Evolutionary conservation across 2,329 filamentous ascomycete species (phyloP).

Genomic region (Hypoxylon sp.): DNA sequence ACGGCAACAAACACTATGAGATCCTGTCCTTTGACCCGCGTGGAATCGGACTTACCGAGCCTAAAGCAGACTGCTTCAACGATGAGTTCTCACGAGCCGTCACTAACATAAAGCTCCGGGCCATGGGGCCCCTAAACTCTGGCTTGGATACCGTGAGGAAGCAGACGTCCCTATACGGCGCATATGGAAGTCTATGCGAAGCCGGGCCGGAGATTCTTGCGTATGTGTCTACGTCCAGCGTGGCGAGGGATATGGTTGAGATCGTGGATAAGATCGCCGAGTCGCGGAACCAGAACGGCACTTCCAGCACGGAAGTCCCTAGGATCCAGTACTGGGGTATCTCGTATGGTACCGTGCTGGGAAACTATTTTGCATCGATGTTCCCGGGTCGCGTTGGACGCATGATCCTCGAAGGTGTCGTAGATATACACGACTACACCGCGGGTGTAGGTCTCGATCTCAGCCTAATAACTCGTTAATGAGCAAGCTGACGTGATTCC

Average conservation of each 20-base stretch:
- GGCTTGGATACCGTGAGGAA: constrained; percentile 47
- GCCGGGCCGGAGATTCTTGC: constrained; percentile 51
- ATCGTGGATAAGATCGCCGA: constrained; percentile 61
- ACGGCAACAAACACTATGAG: constrained; percentile 56
- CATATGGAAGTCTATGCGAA: constrained; percentile 53
- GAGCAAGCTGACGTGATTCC: constrained; percentile 12
- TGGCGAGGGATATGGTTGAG: constrained; percentile 62
- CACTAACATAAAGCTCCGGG: constrained; percentile 48
- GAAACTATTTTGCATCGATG: constrained; percentile 61
- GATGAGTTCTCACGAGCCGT: constrained; percentile 52
- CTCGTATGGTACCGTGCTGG: constrained; percentile 64
- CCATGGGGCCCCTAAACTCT: constrained; percentile 51
- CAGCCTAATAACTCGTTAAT: neutral
- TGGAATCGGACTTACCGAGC: constrained; percentile 58
- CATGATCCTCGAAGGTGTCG: constrained; percentile 60
- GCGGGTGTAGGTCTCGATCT: constrained; percentile 48
- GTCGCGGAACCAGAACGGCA: constrained; percentile 38
- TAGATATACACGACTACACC: constrained; percentile 57
- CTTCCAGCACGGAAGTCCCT: constrained; percentile 10
- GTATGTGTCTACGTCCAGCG: constrained; percentile 57
- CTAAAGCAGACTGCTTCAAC: constrained; percentile 58
- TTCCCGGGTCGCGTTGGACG: constrained; percentile 60
- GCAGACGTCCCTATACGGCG: constrained; percentile 49
- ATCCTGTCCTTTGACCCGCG: constrained; percentile 63
- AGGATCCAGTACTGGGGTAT: constrained; percentile 64